Conservation (phyloP, 345 rosid genomes). For the Eucalyptus lansdowneana region DNA sequence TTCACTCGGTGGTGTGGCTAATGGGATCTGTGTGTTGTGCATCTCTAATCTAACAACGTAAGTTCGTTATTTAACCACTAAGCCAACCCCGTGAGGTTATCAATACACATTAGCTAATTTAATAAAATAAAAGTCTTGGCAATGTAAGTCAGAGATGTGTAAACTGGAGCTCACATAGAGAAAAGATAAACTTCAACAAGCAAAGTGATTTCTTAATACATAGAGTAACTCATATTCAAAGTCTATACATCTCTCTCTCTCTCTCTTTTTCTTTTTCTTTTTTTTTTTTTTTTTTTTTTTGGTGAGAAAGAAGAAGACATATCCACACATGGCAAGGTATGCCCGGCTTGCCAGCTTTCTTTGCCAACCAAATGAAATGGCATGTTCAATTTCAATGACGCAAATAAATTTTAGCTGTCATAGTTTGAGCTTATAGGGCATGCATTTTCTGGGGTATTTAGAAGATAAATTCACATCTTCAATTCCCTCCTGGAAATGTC, state of each 20-base stretch:
- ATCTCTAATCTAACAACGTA: background rate
- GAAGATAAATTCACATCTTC: background rate
- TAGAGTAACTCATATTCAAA: background rate
- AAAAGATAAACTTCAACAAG: background rate
- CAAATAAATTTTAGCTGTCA: background rate
- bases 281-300: accelerated
- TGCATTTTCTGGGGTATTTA: background rate
- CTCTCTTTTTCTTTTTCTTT: no score
- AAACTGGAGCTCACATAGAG: background rate
- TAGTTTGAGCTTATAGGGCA: background rate
- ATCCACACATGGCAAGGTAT: background rate
- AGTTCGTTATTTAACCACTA: background rate
- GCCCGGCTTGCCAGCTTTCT: background rate
- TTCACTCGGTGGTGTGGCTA: background rate
- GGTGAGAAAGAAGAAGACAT: no score
- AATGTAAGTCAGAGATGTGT: background rate
- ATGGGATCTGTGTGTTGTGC: background rate
- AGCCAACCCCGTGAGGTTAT: background rate
- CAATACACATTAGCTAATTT: background rate
- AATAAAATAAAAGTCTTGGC: background rate
- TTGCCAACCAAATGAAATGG: background rate
- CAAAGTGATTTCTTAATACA: background rate
- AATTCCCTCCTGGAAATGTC: background rate
- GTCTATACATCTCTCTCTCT: background rate
- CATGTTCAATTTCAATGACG: background rate